Evolutionary conservation across 83 land plant genomes (phyloP).

Genomic region (Picea abies): DNA sequence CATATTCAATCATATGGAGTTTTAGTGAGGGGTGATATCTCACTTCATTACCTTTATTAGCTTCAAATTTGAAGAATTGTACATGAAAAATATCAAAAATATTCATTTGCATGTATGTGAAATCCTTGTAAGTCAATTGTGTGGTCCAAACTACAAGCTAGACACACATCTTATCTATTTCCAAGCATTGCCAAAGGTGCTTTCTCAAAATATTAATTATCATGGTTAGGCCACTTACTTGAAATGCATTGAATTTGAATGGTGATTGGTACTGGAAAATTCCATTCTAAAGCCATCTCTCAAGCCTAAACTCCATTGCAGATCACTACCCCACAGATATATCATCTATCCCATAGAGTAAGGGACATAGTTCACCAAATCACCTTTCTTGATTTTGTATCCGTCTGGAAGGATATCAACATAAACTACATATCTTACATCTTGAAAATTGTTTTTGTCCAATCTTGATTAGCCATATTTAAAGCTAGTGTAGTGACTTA

Average conservation of each 20-base stretch:
- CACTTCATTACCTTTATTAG: slow-evolving; percentile 19
- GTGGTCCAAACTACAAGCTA: slow-evolving; percentile 41
- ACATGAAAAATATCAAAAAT: slow-evolving; percentile 36
- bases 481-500: too few relatives aligned
- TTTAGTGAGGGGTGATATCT: slow-evolving; percentile 35
- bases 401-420: slow-evolving; percentile 79
- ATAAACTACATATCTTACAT: slow-evolving; percentile 10
- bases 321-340: slow-evolving; percentile 65
- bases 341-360: slow-evolving; percentile 79
- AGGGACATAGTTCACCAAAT: slow-evolving; percentile 44
- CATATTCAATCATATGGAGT: slow-evolving; percentile 37
- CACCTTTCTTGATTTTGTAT: slow-evolving; percentile 49
- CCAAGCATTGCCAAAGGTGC: neutral
- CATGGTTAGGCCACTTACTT: slow-evolving; percentile 32
- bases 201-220: neutral
- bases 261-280: slow-evolving; percentile 41
- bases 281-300: slow-evolving; percentile 63
- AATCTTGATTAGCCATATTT: too few relatives aligned
- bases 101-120: slow-evolving; percentile 61
- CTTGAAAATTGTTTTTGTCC: too few relatives aligned
- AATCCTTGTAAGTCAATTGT: slow-evolving; percentile 46
- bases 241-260: slow-evolving; percentile 63
- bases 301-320: slow-evolving; percentile 48
- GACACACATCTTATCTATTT: neutral
- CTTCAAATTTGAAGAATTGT: slow-evolving; percentile 37